Base-by-base conservation (phyloP, 805 yeast genomes). In the Candida broadrunensis region DNA sequence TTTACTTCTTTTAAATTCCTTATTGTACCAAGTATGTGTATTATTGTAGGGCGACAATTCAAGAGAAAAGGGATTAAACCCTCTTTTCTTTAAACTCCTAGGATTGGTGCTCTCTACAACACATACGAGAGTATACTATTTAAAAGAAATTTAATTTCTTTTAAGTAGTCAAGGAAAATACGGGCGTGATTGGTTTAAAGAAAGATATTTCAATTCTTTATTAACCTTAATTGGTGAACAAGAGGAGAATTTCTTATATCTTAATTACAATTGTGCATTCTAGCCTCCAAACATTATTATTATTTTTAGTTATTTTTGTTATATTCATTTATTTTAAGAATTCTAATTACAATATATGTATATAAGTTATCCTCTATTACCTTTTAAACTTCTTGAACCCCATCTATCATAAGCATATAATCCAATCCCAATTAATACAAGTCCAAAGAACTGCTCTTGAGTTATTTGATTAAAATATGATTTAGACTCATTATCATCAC, bases 321-420 rank as follows among this genome's bases (percentile, higher is more conserved):
- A 26, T 26, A 26, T 26, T 9, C 5, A 30, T 16, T 14, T 17
- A 16, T 37, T 25, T 23, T 19, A 32, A 8, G 19, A 39, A 8
- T 12, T 32, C 6, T 9, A 26, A 7, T 26, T 26, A 26, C 12
- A n/a, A n/a, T n/a, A 9, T 13, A 25, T 7, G 29, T 14, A 15
- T 14, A 29, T 14, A 15, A 14, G 4, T 8, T 29, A 29, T 14
- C 25, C 17, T 27, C 35, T 39, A 33, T 42, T 37, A 15, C 46
- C 45, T 39, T 47, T 54, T 19, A 55, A 36, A 29, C 57, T 33
- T 35, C 57, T 48, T 27, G 66, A 58, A n/a, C 73, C 73, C 88
- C 88, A 80, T 53, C 75, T 70, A 54, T 83, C 87, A 55, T 83
- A 83, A 39, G 79, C 60, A 51, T 77, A 82, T 31, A 83, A 55